Base-by-base conservation (phyloP, 2,329 filamentous ascomycete genomes). In the Fusarium xyrophilum region DNA sequence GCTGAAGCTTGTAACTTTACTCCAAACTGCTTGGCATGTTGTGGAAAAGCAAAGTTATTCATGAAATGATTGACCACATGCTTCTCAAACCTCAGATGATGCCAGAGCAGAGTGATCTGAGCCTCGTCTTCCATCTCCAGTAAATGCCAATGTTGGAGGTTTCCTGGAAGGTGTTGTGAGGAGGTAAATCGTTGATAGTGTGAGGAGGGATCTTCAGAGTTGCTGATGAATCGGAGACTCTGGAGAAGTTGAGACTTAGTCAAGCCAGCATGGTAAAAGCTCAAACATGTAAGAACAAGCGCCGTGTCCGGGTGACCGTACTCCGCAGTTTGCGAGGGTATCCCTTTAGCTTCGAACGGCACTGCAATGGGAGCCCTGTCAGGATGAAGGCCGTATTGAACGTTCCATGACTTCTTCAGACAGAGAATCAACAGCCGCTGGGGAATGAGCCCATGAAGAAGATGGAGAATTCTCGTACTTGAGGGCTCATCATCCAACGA, bases 251-350 rank as follows among this genome's bases (percentile, higher is more conserved):
- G 87, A 1, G 70, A 44, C 4, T 80, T 63, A 2, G 56, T 82
- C 0, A 91, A 74, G 0, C 89, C 89, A 1, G 80, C 74, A 48
- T 92, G 89, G 68, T 93, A 93, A 65, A 90, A 92, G 0, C 84
- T 82, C 0, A 93, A 77, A 15, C 86, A 88, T 0, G 90, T 93
- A 3, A 93, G 79, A 0, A 88, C 35, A 4, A 93, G 89, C 0
- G 86, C 82, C 0, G 91, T 88, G 68, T 93, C 84, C 0, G 89
- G 88, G 66, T 93, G 89, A 0, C 88, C 87, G 72, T 85, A 93
- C 68, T 93, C 90, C 0, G 89, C 86, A 9, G 86, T 82, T 0
- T 86, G 83, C 0, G 84, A 85, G 0, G 90, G 89, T 0, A 83
- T 80, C 5, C 89, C 90, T 59, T 93, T 92, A 0, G 88, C 88